Percentiles rank a stretch among this genome's conserved stretches.
These are phyloP conservation scores for Rhododendron simsii DNA, from an alignment of 148 eudicot genomes.

Conservation along the genomic window DNA sequence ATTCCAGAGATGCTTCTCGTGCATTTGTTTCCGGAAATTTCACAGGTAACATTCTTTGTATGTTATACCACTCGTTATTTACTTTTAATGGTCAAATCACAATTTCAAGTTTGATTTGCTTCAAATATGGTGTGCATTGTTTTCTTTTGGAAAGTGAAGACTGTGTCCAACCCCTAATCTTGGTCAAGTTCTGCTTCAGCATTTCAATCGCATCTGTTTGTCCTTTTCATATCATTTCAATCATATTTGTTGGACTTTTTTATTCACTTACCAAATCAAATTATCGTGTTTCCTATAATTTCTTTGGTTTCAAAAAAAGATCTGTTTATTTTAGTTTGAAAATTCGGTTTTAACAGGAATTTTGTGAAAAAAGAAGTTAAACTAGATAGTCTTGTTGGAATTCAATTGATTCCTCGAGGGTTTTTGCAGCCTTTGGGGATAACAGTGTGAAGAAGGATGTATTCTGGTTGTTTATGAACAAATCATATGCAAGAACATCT, in stretches of 20 bases:
- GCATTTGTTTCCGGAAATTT: conserved; percentile 96
- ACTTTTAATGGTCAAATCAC: not conserved
- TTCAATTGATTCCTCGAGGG: not conserved
- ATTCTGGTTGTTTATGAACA: not conserved
- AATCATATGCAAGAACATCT: not conserved
- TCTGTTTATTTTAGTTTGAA: not conserved
- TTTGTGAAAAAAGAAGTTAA: not conserved
- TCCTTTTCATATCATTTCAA: not conserved
- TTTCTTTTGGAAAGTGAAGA: not conserved
- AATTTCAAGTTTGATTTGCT: not conserved
- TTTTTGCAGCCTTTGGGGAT: not conserved
- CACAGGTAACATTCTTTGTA: conserved; percentile 44
- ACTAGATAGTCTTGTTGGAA: not conserved
- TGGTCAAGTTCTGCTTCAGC: not conserved
- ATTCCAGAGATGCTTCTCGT: conserved; percentile 82
- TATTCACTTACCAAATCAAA: not conserved
- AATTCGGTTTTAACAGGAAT: not conserved
- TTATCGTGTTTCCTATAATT: not conserved
- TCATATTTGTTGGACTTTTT: not conserved
- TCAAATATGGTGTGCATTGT: not conserved
- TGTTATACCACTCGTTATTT: not conserved
- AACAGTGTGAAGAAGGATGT: not conserved
- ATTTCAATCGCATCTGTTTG: not conserved
- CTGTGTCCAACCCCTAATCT: not conserved
- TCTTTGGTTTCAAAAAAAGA: not conserved